Percentiles rank a stretch among this genome's conserved stretches.
These are phyloP conservation scores for Prunus campanulata DNA, from an alignment of 306 rosid genomes.

Conservation along the genomic window DNA sequence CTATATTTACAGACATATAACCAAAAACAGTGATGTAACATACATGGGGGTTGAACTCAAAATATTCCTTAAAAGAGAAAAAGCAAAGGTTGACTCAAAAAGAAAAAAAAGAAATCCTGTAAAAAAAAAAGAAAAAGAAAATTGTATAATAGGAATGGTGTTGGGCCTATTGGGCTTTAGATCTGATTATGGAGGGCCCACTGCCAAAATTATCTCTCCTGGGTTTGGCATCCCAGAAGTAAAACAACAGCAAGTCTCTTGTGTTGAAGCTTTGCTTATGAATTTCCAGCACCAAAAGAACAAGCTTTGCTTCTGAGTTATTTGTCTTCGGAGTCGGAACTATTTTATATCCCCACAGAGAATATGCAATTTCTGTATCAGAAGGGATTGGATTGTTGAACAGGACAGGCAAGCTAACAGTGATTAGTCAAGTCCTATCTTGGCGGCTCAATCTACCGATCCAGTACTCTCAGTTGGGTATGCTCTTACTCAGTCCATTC, in stretches of 20 bases:
- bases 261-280: neutral
- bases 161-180: neutral
- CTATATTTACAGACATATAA: too few species aligned
- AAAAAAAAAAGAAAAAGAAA: accelerated
- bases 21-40: too few species aligned
- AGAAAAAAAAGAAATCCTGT: too few species aligned
- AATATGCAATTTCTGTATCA: neutral
- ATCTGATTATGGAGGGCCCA: neutral
- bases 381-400: neutral
- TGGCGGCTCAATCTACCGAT: conserved; percentile 10
- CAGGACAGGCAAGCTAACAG: neutral
- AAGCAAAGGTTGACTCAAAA: too few species aligned
- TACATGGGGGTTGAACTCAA: too few species aligned
- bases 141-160: too few species aligned
- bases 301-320: neutral
- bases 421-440: neutral
- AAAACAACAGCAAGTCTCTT: neutral
- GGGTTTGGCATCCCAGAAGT: neutral
- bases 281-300: neutral
- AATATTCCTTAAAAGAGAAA: too few species aligned
- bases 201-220: neutral
- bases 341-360: neutral
- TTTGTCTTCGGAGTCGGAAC: neutral
- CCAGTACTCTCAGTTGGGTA: conserved; percentile 3
- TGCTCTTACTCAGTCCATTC: neutral